phyloP scores from a whole-genome alignment of 2,329 filamentous ascomycete species.

The Kalaharituber pfeilii region DNA sequence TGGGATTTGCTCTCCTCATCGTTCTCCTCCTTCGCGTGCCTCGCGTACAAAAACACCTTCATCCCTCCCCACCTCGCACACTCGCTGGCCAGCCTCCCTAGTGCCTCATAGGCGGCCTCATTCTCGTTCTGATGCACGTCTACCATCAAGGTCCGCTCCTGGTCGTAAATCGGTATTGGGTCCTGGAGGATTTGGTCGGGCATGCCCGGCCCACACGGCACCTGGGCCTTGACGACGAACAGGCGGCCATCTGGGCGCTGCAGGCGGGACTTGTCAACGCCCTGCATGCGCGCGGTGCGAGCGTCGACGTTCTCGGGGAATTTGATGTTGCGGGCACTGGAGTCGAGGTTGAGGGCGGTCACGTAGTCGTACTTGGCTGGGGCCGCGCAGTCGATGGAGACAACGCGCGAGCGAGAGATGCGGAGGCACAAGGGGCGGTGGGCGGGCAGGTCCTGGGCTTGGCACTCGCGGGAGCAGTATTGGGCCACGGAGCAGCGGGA shows the following conservation, averaged over 20 bases:
- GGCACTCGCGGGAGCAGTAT: conserved; percentile 8
- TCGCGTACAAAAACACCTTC: conserved; percentile 8
- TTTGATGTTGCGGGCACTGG: conserved; percentile 4
- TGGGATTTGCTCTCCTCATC: too few relatives aligned
- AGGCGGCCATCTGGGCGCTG: neutral
- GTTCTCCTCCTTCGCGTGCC: conserved; percentile 4
- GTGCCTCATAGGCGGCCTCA: neutral
- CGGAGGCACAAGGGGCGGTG: neutral
- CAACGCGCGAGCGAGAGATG: conserved; percentile 1
- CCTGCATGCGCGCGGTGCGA: too few relatives aligned
- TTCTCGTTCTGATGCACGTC: neutral
- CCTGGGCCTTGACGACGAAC: conserved; percentile 8
- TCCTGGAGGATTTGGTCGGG: too few relatives aligned
- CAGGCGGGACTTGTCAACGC: neutral
- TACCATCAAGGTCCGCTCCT: conserved; percentile 3
- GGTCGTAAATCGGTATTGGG: conserved; percentile 6
- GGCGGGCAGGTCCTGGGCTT: neutral
- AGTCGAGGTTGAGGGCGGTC: neutral
- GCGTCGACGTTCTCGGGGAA: too few relatives aligned
- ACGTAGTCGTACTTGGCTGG: neutral
- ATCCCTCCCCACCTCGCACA: conserved; percentile 4
- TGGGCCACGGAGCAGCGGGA: neutral
- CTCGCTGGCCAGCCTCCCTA: conserved; percentile 1
- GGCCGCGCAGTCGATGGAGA: neutral
- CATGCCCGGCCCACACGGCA: too few relatives aligned